These are phyloP conservation scores for Heracleum sosnowskyi DNA, from an alignment of 129 eudicot species.

Conservation along the genomic window DNA sequence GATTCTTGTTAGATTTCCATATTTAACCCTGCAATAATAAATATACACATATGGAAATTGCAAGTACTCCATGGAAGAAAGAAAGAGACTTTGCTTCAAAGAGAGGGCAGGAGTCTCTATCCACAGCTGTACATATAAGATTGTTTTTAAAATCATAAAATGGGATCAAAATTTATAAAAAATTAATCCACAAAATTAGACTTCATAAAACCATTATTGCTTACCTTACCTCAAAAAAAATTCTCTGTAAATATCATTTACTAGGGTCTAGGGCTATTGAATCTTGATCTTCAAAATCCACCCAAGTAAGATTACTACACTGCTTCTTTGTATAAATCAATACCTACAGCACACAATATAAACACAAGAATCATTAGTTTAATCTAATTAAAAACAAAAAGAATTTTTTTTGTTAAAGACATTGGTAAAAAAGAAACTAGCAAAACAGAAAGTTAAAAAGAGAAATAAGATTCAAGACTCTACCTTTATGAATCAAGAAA, in stretches of 20 bases:
- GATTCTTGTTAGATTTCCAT: background rate
- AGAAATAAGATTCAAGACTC: constrained; percentile 30
- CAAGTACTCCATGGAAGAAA: constrained; percentile 13
- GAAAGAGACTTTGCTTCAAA: constrained; percentile 68
- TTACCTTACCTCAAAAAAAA: constrained; percentile 32
- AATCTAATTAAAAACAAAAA: background rate
- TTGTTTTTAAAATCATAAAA: constrained; percentile 26
- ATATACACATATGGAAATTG: background rate
- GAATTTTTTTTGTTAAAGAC: background rate
- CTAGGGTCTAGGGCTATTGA: background rate
- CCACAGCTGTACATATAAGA: constrained; percentile 32
- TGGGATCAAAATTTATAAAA: constrained; percentile 30
- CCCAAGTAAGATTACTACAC: constrained; percentile 8
- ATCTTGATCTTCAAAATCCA: constrained; percentile 20
- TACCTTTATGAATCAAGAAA: constrained; percentile 32
- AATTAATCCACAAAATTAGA: constrained; percentile 5
- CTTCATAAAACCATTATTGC: constrained; percentile 12
- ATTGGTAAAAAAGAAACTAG: background rate
- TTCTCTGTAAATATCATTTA: constrained; percentile 24
- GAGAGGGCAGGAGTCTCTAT: constrained; percentile 50
- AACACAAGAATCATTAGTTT: background rate
- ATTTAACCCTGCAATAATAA: background rate
- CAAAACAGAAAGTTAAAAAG: background rate
- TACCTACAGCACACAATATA: background rate
- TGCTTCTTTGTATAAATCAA: constrained; percentile 22